A percentile compares a stretch with the other conserved stretches of the same genome.
Evolutionary conservation across 2,329 filamentous ascomycete genomes (phyloP).

Genomic region (Tolypocladium amazonense): DNA sequence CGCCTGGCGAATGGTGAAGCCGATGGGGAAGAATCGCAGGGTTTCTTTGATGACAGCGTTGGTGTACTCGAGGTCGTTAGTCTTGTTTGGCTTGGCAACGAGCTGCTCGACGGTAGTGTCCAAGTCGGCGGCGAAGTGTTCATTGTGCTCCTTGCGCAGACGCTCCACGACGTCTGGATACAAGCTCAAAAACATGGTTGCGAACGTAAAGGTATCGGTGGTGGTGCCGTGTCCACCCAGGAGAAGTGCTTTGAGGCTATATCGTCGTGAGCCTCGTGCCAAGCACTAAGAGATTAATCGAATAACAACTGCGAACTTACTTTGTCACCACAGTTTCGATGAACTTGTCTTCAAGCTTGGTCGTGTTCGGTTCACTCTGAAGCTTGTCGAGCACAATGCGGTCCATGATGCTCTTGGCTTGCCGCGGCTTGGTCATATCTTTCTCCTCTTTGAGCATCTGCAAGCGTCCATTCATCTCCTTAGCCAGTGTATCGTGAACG

Average conservation of each 20-base stretch:
- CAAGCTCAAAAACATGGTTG: slow-evolving; percentile 12
- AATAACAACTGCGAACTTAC: slow-evolving; percentile 1
- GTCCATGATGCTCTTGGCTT: slow-evolving; percentile 8
- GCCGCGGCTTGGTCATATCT: slow-evolving; percentile 3
- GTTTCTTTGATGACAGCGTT: slow-evolving; percentile 42
- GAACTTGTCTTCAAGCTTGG: slow-evolving; percentile 5
- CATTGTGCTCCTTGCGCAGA: slow-evolving; percentile 12
- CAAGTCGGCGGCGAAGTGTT: slow-evolving; percentile 14
- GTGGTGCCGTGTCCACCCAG: slow-evolving; percentile 14
- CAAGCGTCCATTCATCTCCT: not conserved
- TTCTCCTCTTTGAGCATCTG: slow-evolving; percentile 6
- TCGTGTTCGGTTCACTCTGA: slow-evolving; percentile 3
- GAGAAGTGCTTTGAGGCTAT: slow-evolving; percentile 11
- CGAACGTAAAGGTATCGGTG: slow-evolving; percentile 1
- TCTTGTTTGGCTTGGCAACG: slow-evolving; percentile 28
- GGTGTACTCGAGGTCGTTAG: slow-evolving; percentile 40
- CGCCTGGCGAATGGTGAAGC: slow-evolving; percentile 26
- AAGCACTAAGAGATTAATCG: not conserved
- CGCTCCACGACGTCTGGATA: slow-evolving; percentile 9
- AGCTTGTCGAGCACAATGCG: slow-evolving; percentile 10
- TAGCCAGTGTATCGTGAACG: not conserved
- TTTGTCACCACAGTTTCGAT: slow-evolving; percentile 3
- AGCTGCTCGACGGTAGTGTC: slow-evolving; percentile 22
- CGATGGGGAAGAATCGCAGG: slow-evolving; percentile 39
- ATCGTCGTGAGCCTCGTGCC: not conserved